phyloP scores from a whole-genome alignment of 169 alveolate genomes.

The Plasmodium knowlesi region DNA sequence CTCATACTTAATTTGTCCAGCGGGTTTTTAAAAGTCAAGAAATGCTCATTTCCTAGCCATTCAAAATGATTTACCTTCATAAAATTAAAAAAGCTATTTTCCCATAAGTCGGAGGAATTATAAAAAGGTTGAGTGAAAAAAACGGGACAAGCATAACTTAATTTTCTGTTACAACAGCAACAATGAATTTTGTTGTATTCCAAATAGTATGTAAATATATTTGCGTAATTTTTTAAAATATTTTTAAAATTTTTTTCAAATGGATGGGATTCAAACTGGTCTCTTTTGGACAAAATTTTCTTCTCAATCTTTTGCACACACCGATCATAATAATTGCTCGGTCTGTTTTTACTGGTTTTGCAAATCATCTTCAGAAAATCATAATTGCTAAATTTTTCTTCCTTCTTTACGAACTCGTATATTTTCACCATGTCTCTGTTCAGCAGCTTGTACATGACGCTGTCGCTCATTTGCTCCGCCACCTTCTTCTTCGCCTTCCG shows the following conservation, averaged over 20 bases:
- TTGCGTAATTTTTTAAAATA: slow-evolving; percentile 73
- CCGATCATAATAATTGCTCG: slow-evolving; percentile 31
- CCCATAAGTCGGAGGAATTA: slow-evolving; percentile 62
- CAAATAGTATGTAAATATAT: slow-evolving; percentile 26
- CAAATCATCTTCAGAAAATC: slow-evolving; percentile 69
- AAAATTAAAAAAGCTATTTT: slow-evolving; percentile 58
- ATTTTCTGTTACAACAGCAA: slow-evolving; percentile 53
- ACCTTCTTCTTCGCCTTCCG: slow-evolving; percentile 1
- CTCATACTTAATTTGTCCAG: slow-evolving; percentile 6
- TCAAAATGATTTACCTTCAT: slow-evolving; percentile 66
- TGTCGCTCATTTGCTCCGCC: slow-evolving; percentile 35
- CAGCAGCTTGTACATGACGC: slow-evolving; percentile 24
- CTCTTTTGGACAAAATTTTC: slow-evolving; percentile 68
- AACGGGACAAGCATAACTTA: slow-evolving; percentile 67
- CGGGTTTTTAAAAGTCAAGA: not conserved
- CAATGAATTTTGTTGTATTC: slow-evolving; percentile 52
- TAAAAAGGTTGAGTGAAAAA: slow-evolving; percentile 71
- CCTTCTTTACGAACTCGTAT: slow-evolving; percentile 52
- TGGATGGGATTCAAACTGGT: slow-evolving; percentile 74
- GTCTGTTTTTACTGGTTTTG: slow-evolving; percentile 43
- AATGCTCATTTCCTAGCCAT: slow-evolving; percentile 30
- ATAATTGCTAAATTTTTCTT: slow-evolving; percentile 47
- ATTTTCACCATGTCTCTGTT: slow-evolving; percentile 44
- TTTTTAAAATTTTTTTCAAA: slow-evolving; percentile 65
- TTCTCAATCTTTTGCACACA: slow-evolving; percentile 66